A percentile compares a stretch with the other conserved stretches of the same genome.
Evolutionary conservation across 345 rosid genomes (phyloP).

Genomic region (Gynandropsis gynandra): DNA sequence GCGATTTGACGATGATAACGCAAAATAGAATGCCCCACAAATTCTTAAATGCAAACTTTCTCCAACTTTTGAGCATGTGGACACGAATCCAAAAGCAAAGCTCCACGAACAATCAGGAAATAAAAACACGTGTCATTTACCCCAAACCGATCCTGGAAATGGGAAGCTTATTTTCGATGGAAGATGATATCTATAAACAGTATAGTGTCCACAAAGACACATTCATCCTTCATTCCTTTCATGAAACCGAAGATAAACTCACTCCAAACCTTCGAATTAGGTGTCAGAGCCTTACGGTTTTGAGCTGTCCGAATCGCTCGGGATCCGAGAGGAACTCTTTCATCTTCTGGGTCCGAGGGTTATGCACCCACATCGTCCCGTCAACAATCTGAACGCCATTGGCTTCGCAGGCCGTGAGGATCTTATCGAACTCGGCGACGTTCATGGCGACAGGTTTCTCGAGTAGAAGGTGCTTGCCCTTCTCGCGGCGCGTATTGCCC

Average conservation of each 20-base stretch:
- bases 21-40: no score
- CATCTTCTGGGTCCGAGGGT: slow-evolving; percentile 57
- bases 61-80: no score
- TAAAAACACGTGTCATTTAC: no score
- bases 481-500: slow-evolving; percentile 63
- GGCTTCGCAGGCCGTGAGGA: slow-evolving; percentile 51
- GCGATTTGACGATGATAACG: no score
- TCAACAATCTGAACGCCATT: slow-evolving; percentile 77
- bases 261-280: background rate
- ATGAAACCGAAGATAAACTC: background rate
- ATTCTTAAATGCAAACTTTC: no score
- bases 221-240: background rate
- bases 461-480: slow-evolving; percentile 64
- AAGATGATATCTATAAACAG: no score
- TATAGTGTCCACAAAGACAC: no score
- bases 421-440: slow-evolving; percentile 51
- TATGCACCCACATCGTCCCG: slow-evolving; percentile 85
- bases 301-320: slow-evolving; percentile 50
- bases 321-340: slow-evolving; percentile 39
- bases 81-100: no score
- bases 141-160: no score
- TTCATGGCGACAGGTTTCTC: slow-evolving; percentile 73
- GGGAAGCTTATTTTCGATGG: no score
- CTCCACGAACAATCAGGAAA: no score
- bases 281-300: slow-evolving; percentile 30